Base-by-base conservation (phyloP, 139 green algal species). In the Auxenochlorella pyrenoidosa region DNA sequence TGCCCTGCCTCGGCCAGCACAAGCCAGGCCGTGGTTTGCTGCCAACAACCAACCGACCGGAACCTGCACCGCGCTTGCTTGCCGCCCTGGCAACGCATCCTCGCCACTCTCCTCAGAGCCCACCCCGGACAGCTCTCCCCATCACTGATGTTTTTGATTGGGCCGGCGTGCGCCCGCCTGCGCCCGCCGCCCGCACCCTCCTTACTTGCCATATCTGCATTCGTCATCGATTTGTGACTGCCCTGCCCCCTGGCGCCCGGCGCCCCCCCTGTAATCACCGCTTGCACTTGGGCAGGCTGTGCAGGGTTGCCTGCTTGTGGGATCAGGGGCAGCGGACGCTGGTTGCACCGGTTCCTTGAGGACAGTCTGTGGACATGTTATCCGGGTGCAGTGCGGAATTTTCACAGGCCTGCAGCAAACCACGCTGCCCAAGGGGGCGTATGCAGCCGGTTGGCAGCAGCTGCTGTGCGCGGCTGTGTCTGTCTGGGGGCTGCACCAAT, bases 221-320 rank as follows among this genome's bases (percentile, higher is more conserved):
- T 76, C 70, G n/a, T 76, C 70, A 43, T 63, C 70, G 70, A 76
- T 76, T 76, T 44, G 70, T 76, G 70, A 43, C 70, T 76, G 70
- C 70, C 15, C 70, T 30, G 70, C 19, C 36, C 16, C n/a, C 34
- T 22, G 28, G 68, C 22, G 28, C 28, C 63, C 26, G 5, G 28
- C 63, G 24, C 8, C 63, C 63, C 63, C 63, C 63, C 6, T 71
- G 63, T 71, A 71, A 71, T 71, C 63, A 36, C 12, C 2, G 8
- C 28, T 26, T 38, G 28, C 24, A 71, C 38, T 26, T 3, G 26
- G 54, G 47, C 47, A 54, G 8, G 10, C 8, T 54, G 47, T 18
- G 47, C 47, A 54, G 47, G 8, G 47, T 54, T 18, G 47, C 47
- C 54, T 63, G 54, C 12, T 13, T 63, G 54, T 2, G 18, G 12